Evolutionary conservation across 768 basidiomycete genomes (phyloP), one percentile per base, ranked within the genome.

Genomic region (Lentinula detonsa): DNA sequence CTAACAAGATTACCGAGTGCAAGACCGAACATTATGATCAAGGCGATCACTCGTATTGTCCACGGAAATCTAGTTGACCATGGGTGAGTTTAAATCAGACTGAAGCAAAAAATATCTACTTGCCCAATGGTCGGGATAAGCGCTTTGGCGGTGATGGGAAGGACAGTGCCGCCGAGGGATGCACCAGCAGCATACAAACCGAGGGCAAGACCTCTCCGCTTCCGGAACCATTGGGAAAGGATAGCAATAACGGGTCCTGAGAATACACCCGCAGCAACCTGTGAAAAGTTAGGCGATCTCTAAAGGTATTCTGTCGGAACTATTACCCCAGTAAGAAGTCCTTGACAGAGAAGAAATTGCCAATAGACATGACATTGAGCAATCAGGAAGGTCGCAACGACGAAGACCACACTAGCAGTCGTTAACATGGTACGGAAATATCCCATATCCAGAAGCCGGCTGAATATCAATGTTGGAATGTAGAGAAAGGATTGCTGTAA

Each of bases 291-390:
- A 37, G 15, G 28, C 16, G 23, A 50, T 33, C 6, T 4, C 13
- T 10, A 57, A 39, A 16, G 49, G n/a, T 31, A 40, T 18, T 3
- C 11, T 10, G 7, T 11, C 5, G 4, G 0, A 63, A 21, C 4
- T 67, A 79, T 59, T 35, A 83, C 78, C 35, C 85, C 84, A 5
- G 78, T 63, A 1, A 76, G 78, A 16, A 85, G 59, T 0, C 84
- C 85, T 64, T 85, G 84, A 34, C 75, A 82, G 6, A 86, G 74
- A 45, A 85, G 66, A 61, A 85, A 80, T 16, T 85, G 84, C 84
- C 84, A 85, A 64, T 81, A 85, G 37, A 71, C 59, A 15, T 67
- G 81, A 63, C 85, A 85, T 67, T 84, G 75, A 1, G 82, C 83
- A 1, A 75, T 68, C 15, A 86, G 69, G 63, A 85, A 78, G 0